These are phyloP conservation scores for Allantophomopsis cytisporea DNA, from an alignment of 2,329 filamentous ascomycete genomes.

Conservation along the genomic window DNA sequence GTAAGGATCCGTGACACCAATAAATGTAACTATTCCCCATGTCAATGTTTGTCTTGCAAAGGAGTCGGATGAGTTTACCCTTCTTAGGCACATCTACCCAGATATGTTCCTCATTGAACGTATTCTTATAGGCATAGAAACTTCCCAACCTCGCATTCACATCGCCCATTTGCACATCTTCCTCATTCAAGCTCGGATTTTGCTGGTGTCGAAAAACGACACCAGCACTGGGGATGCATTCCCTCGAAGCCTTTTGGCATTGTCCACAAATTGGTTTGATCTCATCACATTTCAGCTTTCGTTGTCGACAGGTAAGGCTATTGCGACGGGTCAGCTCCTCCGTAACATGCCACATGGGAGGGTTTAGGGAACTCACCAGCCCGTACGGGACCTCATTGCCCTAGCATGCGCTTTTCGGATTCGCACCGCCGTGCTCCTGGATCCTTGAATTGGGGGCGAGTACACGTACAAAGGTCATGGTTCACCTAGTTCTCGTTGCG, in stretches of 20 bases:
- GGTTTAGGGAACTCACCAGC: conserved; percentile 15
- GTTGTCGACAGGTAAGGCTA: conserved; percentile 40
- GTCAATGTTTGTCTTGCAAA: too few relatives aligned
- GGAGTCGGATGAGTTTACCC: conserved; percentile 20
- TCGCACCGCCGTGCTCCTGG: too few relatives aligned
- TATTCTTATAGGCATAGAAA: conserved; percentile 55
- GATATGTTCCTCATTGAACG: conserved; percentile 43
- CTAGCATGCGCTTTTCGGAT: not conserved
- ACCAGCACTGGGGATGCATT: conserved; percentile 46
- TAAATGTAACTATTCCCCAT: conserved; percentile 34
- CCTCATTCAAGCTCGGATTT: conserved; percentile 51
- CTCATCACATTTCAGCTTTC: conserved; percentile 54
- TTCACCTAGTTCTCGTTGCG: too few relatives aligned
- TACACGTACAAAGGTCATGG: too few relatives aligned
- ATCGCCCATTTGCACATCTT: conserved; percentile 22
- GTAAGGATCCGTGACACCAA: conserved; percentile 48
- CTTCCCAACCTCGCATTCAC: conserved; percentile 30
- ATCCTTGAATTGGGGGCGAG: too few relatives aligned
- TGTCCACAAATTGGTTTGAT: conserved; percentile 45
- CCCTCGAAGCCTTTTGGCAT: conserved; percentile 40
- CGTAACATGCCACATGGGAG: not conserved
- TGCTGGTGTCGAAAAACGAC: conserved; percentile 57
- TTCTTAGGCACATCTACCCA: conserved; percentile 49
- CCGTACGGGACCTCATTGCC: conserved; percentile 21
- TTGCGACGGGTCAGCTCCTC: not conserved